Base-by-base conservation (phyloP, 768 basidiomycete species). In the Mycena floridula region DNA sequence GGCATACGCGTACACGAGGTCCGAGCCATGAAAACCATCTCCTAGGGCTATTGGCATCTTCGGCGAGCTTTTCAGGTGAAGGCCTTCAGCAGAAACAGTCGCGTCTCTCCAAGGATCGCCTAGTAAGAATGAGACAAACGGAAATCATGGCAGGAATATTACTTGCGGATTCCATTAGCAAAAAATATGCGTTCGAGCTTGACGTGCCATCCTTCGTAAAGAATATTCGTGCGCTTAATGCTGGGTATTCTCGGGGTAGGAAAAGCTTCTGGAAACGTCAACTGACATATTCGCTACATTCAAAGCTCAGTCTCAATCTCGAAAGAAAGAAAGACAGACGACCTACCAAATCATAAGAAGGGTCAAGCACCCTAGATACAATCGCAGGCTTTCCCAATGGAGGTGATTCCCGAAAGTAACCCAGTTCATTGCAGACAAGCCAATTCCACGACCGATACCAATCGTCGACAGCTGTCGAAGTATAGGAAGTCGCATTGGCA, bases 41-140 rank as follows among this genome's bases (percentile, higher is more conserved):
- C 76, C 63, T 7, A 75, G 55, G 15, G 64, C 70, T 42, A 86
- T 79, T 0, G 80, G 78, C 52, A 81, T 81, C 16, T 56, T 57
- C 0, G 68, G 46, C 3, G 77, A 81, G 55, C 72, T 82, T 18
- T 55, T 32, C 42, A 73, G 63, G 45, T 59, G 46, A 16, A 70
- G 63, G 11, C 66, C 66, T 22, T 74, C 70, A 0, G 83, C 76
- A 3, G 84, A 85, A 5, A 85, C 66, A 0, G 84, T 85, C 4
- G 77, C 74, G 30, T 66, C 78, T 38, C 75, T 71, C 84, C 83
- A 86, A 20, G 85, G 83, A 52, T 86, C 84, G 32, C 81, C 83
- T 85, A 9, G 7, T n/a, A n/a, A n/a, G n/a, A n/a, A n/a, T n/a
- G n/a, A n/a, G n/a, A n/a, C n/a, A n/a, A n/a, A n/a, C n/a, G n/a